phyloP scores from a whole-genome alignment of 371 early-diverging fungal species.

The Mucor irregularis region DNA sequence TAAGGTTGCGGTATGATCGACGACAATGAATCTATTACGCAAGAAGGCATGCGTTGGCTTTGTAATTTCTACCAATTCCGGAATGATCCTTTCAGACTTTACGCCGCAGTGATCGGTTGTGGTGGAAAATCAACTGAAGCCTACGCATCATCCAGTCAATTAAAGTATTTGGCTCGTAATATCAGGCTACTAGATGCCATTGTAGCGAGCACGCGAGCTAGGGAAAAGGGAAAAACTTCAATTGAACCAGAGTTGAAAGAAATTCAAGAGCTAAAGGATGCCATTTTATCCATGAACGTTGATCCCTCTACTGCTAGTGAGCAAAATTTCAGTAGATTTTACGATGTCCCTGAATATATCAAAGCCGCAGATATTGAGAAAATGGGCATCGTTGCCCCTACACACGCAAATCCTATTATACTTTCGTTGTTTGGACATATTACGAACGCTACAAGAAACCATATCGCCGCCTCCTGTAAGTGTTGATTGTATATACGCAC shows the following conservation, averaged over 20 bases:
- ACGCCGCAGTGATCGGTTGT: slow-evolving; percentile 36
- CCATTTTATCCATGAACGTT: slow-evolving; percentile 21
- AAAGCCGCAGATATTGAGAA: neutral
- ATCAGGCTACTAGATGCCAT: slow-evolving; percentile 48
- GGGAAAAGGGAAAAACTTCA: neutral
- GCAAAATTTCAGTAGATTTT: slow-evolving; percentile 18
- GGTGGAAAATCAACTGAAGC: neutral
- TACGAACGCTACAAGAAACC: slow-evolving; percentile 54
- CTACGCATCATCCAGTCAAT: neutral
- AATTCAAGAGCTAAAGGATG: slow-evolving; percentile 23
- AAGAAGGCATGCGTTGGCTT: slow-evolving; percentile 54
- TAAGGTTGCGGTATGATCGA: slow-evolving; percentile 57
- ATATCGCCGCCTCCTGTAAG: slow-evolving; percentile 62
- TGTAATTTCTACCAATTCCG: slow-evolving; percentile 36
- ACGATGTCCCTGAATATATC: slow-evolving; percentile 5
- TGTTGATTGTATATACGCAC: too few species aligned
- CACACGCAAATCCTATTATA: slow-evolving; percentile 41
- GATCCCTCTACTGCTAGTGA: slow-evolving; percentile 17
- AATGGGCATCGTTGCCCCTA: slow-evolving; percentile 1
- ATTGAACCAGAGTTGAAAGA: slow-evolving; percentile 7
- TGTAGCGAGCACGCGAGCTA: neutral
- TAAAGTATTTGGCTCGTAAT: slow-evolving; percentile 43
- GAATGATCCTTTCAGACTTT: slow-evolving; percentile 62
- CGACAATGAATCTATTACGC: slow-evolving; percentile 34
- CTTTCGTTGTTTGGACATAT: slow-evolving; percentile 64